Percentiles rank a stretch among this genome's conserved stretches.
phyloP scores from a whole-genome alignment of 441 rosid genomes.

The Syzygium malaccense region DNA sequence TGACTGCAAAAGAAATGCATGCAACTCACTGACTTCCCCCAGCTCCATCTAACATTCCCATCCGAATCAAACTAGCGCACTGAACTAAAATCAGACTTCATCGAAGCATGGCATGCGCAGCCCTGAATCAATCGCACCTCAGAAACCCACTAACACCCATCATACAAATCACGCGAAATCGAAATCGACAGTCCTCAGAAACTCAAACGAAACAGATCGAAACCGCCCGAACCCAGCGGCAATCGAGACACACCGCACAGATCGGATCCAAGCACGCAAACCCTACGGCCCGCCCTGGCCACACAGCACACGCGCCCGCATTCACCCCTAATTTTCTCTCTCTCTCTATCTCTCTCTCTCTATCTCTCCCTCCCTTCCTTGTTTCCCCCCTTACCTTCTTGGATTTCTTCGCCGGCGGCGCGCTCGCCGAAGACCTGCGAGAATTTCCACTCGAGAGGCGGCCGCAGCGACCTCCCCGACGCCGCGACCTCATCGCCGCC shows the following conservation, averaged over 20 bases:
- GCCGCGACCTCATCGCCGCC: conserved; percentile 55
- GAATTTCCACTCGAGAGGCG: conserved; percentile 26
- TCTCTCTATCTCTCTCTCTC: background rate
- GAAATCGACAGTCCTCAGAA: background rate
- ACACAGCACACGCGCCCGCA: background rate
- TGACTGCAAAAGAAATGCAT: background rate
- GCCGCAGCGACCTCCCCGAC: conserved; percentile 13
- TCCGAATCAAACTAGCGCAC: background rate
- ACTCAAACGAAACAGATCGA: background rate
- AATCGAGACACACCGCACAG: background rate
- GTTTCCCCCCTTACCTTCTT: conserved; percentile 2
- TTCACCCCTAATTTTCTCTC: background rate
- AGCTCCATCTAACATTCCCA: background rate
- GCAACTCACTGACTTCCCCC: background rate
- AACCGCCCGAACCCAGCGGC: background rate
- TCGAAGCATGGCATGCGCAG: background rate
- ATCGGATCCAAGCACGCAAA: background rate
- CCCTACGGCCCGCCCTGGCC: background rate
- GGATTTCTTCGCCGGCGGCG: conserved; percentile 17
- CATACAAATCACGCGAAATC: background rate
- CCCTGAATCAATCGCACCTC: background rate
- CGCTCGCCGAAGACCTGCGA: conserved; percentile 19
- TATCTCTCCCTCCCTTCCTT: background rate
- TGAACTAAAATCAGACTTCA: background rate
- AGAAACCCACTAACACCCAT: background rate